Percentiles rank a stretch among this genome's conserved stretches.
Conservation (phyloP, 2,329 filamentous ascomycete genomes). For the Coniochaeta pulveracea region DNA sequence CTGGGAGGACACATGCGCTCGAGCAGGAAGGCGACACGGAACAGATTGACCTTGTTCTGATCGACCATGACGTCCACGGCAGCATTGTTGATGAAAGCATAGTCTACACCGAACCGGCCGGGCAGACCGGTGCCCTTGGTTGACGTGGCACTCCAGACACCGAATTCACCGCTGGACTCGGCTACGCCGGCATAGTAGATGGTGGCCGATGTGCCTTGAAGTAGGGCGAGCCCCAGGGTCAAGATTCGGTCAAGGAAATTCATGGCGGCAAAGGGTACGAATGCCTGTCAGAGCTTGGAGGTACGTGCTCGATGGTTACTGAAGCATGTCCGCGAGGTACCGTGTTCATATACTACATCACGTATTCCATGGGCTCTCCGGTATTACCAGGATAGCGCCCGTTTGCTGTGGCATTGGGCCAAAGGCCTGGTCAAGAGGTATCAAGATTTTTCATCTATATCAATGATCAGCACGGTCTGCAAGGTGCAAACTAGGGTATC, state of each 20-base stretch:
- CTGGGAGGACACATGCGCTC: constrained; percentile 37
- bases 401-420: too few species aligned
- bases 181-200: constrained; percentile 37
- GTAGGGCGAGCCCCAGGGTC: constrained; percentile 8
- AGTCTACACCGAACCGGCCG: constrained; percentile 35
- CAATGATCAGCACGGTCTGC: too few species aligned
- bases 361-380: too few species aligned
- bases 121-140: constrained; percentile 31
- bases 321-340: too few species aligned
- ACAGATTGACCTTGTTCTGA: constrained; percentile 32
- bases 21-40: constrained; percentile 36
- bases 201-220: constrained; percentile 22
- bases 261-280: constrained; percentile 12
- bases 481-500: too few species aligned
- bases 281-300: too few species aligned
- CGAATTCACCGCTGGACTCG: constrained; percentile 34
- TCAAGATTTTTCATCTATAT: too few species aligned
- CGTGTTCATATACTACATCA: too few species aligned
- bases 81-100: constrained; percentile 34
- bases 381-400: too few species aligned
- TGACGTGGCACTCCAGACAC: constrained; percentile 25
- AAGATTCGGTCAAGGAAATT: constrained; percentile 9
- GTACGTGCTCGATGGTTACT: too few species aligned
- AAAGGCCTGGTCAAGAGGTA: too few species aligned
- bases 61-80: constrained; percentile 33